Evolutionary conservation across 129 eudicot genomes (phyloP), one percentile per base, ranked within the genome.

Genomic region (Pittosporum tobira): DNA sequence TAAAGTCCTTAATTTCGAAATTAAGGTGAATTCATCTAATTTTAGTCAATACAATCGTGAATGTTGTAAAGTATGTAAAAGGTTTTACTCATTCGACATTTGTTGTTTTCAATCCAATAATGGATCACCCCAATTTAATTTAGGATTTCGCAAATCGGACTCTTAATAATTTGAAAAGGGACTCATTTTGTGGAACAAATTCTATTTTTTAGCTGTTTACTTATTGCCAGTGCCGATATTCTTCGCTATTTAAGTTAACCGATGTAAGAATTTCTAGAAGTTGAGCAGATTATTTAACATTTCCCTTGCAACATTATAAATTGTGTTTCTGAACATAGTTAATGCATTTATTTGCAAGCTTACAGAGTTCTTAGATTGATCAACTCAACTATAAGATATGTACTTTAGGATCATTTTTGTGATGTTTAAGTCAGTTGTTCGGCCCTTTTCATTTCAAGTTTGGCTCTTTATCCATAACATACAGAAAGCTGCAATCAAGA

Each of bases 401-500:
- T 21, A 56, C 45, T 56, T 10, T 19, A 22, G 27, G 25, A 31
- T 56, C 45, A 18, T 56, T 34, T 10, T 18, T 56, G n/a, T 31
- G 44, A 31, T 31, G 27, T 56, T 31, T 8, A 55, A 31, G n/a
- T 10, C 27, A 55, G 19, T 5, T 8, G 40, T 29, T 54, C 25
- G 30, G 44, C 27, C n/a, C 0, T 55, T 55, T 9, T 30, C 7
- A 18, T 19, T 5, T 56, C 27, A 30, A 31, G 8, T 56, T 31
- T 36, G 31, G 19, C 20, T 65, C 20, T 53, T 3, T 66, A 38
- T 38, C 55, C 11, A 27, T 57, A 5, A 30, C 65, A 18, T 80
- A 72, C 77, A 88, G 96, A 88, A 81, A 67, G 94, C 94, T 67
- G 96, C 90, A 40, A 79, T 88, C 19, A 88, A 88, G 84, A 81